Percentiles rank a stretch among this genome's conserved stretches.
These are phyloP conservation scores for Niebla homalea DNA, from an alignment of 495 filamentous ascomycete species.

Conservation along the genomic window DNA sequence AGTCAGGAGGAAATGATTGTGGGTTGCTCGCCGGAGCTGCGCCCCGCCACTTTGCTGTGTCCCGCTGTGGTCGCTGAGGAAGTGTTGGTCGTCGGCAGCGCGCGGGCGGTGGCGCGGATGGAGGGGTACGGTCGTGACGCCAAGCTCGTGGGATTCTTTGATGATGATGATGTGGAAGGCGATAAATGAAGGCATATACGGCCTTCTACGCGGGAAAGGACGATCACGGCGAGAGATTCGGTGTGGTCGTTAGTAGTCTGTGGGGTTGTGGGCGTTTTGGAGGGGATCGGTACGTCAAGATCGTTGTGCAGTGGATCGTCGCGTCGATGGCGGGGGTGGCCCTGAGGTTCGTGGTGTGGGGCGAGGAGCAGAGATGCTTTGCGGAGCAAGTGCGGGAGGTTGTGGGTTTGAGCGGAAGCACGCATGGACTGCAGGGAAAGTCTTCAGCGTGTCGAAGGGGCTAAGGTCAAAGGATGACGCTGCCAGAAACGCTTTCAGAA, in stretches of 20 bases:
- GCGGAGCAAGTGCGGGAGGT: too few relatives aligned
- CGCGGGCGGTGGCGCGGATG: constrained; percentile 14
- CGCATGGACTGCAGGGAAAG: too few relatives aligned
- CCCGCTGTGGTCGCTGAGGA: constrained; percentile 12
- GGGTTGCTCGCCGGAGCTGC: constrained; percentile 16
- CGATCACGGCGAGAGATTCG: constrained; percentile 9
- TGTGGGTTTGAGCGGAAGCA: too few relatives aligned
- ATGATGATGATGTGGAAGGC: not conserved
- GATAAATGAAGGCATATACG: not conserved
- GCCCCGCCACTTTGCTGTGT: constrained; percentile 17
- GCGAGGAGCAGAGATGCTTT: too few relatives aligned
- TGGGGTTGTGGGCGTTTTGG: constrained; percentile 22
- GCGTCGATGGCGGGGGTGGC: constrained; percentile 13
- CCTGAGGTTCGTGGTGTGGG: not conserved
- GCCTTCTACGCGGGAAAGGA: not conserved
- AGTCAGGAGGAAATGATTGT: constrained; percentile 20
- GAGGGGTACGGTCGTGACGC: constrained; percentile 11
- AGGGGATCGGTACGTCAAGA: constrained; percentile 9
- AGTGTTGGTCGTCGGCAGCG: constrained; percentile 10
- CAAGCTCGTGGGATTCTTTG: not conserved
- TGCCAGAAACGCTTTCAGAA: too few relatives aligned
- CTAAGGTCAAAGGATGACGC: too few relatives aligned
- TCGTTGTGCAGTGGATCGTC: constrained; percentile 16
- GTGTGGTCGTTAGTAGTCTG: constrained; percentile 11
- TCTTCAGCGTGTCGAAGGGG: too few relatives aligned